Percentiles rank a stretch among this genome's conserved stretches.
These are phyloP conservation scores for Coleophoma eucalyptorum DNA, from an alignment of 2,329 filamentous ascomycete species.

Conservation along the genomic window DNA sequence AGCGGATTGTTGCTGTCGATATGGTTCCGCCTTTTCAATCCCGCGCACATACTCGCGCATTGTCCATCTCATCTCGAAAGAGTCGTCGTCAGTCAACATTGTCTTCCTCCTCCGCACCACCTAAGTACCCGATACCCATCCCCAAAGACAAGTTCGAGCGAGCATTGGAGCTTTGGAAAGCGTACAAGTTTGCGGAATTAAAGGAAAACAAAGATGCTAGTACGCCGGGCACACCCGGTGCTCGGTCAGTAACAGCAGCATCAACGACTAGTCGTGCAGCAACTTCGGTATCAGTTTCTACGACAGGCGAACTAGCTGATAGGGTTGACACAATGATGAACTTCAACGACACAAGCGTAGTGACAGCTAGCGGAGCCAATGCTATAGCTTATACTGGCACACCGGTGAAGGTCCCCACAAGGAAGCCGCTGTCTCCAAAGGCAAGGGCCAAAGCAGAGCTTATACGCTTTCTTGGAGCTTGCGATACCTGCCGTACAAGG, in stretches of 20 bases:
- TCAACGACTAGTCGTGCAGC: constrained; percentile 13
- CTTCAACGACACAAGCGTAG: neutral
- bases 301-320: neutral
- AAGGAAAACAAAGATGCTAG: constrained; percentile 13
- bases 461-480: constrained; percentile 21
- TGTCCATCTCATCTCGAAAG: constrained; percentile 6
- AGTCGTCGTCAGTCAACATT: neutral
- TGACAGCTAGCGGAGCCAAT: neutral
- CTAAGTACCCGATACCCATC: constrained; percentile 17
- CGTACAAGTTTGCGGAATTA: constrained; percentile 7
- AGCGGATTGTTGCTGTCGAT: too few relatives aligned
- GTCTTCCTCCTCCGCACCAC: constrained; percentile 4
- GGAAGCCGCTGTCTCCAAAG: constrained; percentile 15
- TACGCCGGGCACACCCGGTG: constrained; percentile 10
- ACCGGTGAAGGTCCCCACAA: constrained; percentile 12
- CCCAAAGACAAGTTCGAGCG: constrained; percentile 14
- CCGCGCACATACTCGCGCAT: constrained; percentile 3
- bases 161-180: constrained; percentile 17
- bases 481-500: constrained; percentile 14
- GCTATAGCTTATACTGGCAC: constrained; percentile 18
- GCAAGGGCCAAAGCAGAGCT: constrained; percentile 23
- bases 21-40: too few relatives aligned
- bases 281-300: neutral
- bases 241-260: constrained; percentile 16
- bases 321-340: neutral